These are phyloP conservation scores for Penicillium sp. DNA, from an alignment of 2,329 filamentous ascomycete genomes.

Conservation along the genomic window DNA sequence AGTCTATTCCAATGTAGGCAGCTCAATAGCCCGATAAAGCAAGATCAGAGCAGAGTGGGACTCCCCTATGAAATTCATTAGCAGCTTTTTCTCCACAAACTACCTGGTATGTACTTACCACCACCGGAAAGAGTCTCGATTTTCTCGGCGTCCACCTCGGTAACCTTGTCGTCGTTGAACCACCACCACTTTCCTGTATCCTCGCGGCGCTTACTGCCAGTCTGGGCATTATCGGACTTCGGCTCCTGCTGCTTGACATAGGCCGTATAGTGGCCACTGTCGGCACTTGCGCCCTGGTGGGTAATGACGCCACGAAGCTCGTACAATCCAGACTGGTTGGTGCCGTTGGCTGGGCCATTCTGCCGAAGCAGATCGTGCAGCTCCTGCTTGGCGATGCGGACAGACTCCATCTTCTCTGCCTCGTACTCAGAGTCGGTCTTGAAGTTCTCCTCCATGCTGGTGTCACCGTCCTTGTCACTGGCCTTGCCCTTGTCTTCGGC, in stretches of 20 bases:
- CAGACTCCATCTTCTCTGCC: slow-evolving; percentile 72
- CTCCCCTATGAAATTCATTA: slow-evolving; percentile 40
- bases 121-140: slow-evolving; percentile 87
- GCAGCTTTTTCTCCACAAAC: slow-evolving; percentile 9
- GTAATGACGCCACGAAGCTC: slow-evolving; percentile 92
- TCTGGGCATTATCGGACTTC: slow-evolving; percentile 63
- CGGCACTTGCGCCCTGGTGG: slow-evolving; percentile 92
- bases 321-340: slow-evolving; percentile 92
- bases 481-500: slow-evolving; percentile 51
- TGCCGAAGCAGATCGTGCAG: slow-evolving; percentile 74
- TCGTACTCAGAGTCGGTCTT: slow-evolving; percentile 95
- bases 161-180: slow-evolving; percentile 99
- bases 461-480: slow-evolving; percentile 63
- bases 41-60: slow-evolving; percentile 52
- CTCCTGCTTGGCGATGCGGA: slow-evolving; percentile 83
- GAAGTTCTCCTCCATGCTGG: slow-evolving; percentile 70
- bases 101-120: slow-evolving; percentile 51
- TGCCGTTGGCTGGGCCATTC: slow-evolving; percentile 72
- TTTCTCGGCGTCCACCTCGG: slow-evolving; percentile 86
- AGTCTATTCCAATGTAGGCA: slow-evolving; percentile 42
- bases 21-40: slow-evolving; percentile 50
- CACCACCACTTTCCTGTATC: slow-evolving; percentile 98
- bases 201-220: slow-evolving; percentile 61
- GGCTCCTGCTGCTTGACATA: slow-evolving; percentile 89
- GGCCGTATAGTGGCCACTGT: slow-evolving; percentile 96